A percentile compares a stretch with the other conserved stretches of the same genome.
Conservation (phyloP, 371 early-diverging fungal genomes). For the Mortierella sp. region DNA sequence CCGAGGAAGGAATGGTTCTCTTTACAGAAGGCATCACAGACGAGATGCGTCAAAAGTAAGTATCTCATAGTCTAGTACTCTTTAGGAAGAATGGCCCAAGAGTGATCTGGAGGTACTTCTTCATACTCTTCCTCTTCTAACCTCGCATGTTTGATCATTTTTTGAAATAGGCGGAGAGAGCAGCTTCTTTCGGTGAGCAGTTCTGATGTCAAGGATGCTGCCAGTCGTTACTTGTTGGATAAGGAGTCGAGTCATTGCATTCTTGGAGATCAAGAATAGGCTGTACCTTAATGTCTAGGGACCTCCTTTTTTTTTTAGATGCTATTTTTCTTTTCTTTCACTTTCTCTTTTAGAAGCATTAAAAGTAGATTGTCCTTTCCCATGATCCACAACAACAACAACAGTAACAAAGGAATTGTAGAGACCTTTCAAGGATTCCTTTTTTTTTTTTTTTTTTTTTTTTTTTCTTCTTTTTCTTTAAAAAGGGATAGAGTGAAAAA, state of each 20-base stretch:
- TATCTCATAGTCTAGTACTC: not conserved
- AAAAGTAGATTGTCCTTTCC: not conserved
- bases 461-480: no score
- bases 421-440: not conserved
- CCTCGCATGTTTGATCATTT: slow-evolving; percentile 5
- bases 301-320: not conserved
- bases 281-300: not conserved
- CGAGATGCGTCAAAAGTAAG: slow-evolving; percentile 86
- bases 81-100: slow-evolving; percentile 1
- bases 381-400: not conserved
- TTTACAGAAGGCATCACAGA: slow-evolving; percentile 84
- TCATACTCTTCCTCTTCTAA: not conserved
- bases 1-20: slow-evolving; percentile 85
- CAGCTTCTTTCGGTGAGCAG: slow-evolving; percentile 75
- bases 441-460: not conserved
- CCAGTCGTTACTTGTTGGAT: slow-evolving; percentile 70
- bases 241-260: slow-evolving; percentile 46
- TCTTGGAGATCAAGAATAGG: slow-evolving; percentile 39
- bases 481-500: not conserved
- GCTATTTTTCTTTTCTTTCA: not conserved
- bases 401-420: slow-evolving; percentile 1
- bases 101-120: slow-evolving; percentile 14
- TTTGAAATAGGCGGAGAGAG: slow-evolving; percentile 74
- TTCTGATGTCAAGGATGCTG: slow-evolving; percentile 77
- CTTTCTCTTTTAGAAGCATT: not conserved